phyloP scores from a whole-genome alignment of 2,329 filamentous ascomycete species.

The Daldinia sp. region DNA sequence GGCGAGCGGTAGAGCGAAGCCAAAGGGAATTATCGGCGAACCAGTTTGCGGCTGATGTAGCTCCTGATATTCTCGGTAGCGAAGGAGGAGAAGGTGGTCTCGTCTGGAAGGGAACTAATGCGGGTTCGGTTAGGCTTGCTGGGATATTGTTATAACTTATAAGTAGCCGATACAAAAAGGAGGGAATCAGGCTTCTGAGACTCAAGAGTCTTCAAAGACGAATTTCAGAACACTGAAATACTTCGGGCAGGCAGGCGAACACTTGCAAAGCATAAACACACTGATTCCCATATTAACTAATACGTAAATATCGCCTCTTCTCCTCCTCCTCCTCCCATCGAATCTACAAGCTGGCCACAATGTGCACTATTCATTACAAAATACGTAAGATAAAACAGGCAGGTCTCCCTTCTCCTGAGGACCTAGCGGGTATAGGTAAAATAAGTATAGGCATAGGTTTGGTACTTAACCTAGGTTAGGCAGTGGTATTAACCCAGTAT shows the following conservation, averaged over 20 bases:
- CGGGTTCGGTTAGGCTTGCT: too few species aligned
- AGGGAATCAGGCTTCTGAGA: too few species aligned
- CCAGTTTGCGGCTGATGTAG: neutral
- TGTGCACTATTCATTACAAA: slow-evolving; percentile 38
- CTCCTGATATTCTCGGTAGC: neutral
- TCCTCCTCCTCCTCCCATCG: slow-evolving; percentile 10
- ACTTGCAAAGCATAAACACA: neutral
- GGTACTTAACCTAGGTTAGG: neutral
- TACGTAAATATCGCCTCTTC: slow-evolving; percentile 10
- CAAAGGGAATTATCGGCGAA: neutral
- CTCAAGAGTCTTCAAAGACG: neutral
- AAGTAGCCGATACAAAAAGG: too few species aligned
- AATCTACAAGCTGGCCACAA: slow-evolving; percentile 31
- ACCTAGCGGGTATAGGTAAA: slow-evolving; percentile 13
- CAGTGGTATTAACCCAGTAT: neutral
- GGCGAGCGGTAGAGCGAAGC: neutral
- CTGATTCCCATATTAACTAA: neutral
- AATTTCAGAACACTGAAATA: too few species aligned
- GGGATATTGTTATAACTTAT: too few species aligned
- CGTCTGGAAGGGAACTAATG: too few species aligned
- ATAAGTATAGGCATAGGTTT: neutral
- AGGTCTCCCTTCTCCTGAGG: neutral
- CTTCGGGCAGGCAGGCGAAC: too few species aligned
- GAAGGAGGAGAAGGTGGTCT: too few species aligned
- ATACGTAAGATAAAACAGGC: slow-evolving; percentile 33